Base-by-base conservation (phyloP, 2,329 filamentous ascomycete species). In the Lachnellula hyalina region DNA sequence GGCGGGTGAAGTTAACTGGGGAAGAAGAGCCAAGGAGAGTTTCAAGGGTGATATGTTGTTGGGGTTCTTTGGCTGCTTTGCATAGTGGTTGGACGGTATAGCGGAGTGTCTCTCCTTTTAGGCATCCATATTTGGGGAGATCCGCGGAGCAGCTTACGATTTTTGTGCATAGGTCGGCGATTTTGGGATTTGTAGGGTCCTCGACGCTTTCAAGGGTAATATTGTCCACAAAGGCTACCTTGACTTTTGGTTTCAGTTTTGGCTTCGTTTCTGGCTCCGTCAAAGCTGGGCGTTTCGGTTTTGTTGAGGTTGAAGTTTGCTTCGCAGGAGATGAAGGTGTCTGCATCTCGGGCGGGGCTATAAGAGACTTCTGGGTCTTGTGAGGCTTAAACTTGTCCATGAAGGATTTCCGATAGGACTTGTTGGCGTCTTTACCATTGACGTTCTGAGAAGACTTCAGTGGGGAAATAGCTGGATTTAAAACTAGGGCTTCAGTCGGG, bases 101-200 rank as follows among this genome's bases (percentile, higher is more conserved):
- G 41, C 55, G 49, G 34, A 35, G 51, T 25, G 45, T 21, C 4
- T 51, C 51, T 15, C 36, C 51, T 52, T 49, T 46, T 14, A 58
- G 23, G 36, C 42, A 55, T 4, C 58, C 58, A 41, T 55, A 60
- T 17, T n/a, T 36, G n/a, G 46, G 17, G 5, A 52, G 52, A 3
- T 60, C 53, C 19, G 51, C 17, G 8, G 51, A 49, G 36, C 54
- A 60, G 40, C 14, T 49, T 17, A 55, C 53, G 4, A 58, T 60
- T 17, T 38, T 58, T 38, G 49, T 50, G 19, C 58, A 60, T 5
- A 60, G 21, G 44, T 58, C 55, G 12, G 55, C 56, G n/a, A 58
- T 53, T 34, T 40, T 56, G 5, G 53, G 35, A 23, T 34, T 42
- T 19, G 23, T 19, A 5, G 42, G 42, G 40, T 47, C 40, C 11